phyloP scores from a whole-genome alignment of 1,139 yeast genomes.

The Pichia cactophila region DNA sequence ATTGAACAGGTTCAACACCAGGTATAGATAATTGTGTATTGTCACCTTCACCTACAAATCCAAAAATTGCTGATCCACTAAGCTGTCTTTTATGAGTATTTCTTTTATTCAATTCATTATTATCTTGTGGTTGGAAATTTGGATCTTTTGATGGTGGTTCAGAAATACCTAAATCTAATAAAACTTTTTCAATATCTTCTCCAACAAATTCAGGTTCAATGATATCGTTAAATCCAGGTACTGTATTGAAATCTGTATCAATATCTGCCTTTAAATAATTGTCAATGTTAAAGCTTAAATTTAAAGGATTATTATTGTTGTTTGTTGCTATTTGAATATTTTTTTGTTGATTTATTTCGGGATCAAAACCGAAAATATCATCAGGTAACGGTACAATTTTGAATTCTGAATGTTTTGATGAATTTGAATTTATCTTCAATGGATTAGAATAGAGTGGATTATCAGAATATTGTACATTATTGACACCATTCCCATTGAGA shows the following conservation, averaged over 20 bases:
- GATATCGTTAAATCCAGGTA: not conserved
- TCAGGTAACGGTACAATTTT: conserved; percentile 35
- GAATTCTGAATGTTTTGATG: conserved; percentile 12
- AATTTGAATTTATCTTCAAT: conserved; percentile 4
- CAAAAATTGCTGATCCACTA: conserved; percentile 56
- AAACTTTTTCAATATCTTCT: conserved; percentile 22
- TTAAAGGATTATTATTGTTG: not conserved
- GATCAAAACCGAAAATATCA: conserved; percentile 28
- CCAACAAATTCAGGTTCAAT: not conserved
- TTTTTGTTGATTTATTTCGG: conserved; percentile 2
- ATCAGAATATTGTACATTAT: not conserved
- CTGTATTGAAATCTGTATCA: conserved; percentile 8
- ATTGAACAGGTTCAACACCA: conserved; percentile 29
- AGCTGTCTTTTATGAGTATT: conserved; percentile 24
- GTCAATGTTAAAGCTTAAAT: conserved; percentile 8
- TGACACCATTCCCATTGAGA: not conserved
- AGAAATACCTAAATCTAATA: conserved; percentile 47
- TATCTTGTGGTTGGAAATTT: conserved; percentile 5
- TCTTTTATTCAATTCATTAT: conserved; percentile 4
- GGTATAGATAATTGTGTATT: conserved; percentile 39
- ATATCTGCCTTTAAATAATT: conserved; percentile 10
- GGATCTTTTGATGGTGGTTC: conserved; percentile 14
- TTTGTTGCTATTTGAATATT: not conserved
- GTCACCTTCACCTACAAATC: conserved; percentile 41
- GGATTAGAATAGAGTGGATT: conserved; percentile 1